These are phyloP conservation scores for Xylaria intraflava DNA, from an alignment of 495 filamentous ascomycete genomes.

Conservation along the genomic window DNA sequence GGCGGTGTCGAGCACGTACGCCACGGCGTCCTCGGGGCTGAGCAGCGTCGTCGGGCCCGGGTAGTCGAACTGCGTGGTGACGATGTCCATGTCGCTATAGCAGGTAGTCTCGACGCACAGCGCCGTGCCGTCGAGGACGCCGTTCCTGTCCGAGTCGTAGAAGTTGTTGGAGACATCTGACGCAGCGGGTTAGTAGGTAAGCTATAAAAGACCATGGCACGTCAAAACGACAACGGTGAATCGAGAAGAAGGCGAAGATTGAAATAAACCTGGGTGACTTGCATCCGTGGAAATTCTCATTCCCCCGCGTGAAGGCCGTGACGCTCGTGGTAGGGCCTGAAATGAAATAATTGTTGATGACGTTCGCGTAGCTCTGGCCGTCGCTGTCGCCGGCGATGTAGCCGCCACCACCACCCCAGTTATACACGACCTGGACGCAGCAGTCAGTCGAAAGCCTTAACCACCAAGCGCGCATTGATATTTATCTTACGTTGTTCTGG, in stretches of 20 bases:
- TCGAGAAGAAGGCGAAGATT: background rate
- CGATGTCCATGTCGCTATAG: constrained; percentile 21
- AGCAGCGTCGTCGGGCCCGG: constrained; percentile 13
- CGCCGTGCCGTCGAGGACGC: constrained; percentile 29
- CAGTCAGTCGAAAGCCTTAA: background rate
- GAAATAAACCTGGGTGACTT: constrained; percentile 13
- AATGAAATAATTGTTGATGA: constrained; percentile 41
- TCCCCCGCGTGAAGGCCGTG: constrained; percentile 28
- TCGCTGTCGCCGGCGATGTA: constrained; percentile 34
- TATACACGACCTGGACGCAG: constrained; percentile 27
- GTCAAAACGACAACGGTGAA: background rate
- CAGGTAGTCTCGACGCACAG: constrained; percentile 25
- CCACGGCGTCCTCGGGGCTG: constrained; percentile 15
- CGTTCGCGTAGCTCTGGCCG: constrained; percentile 30
- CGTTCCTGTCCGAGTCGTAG: constrained; percentile 31
- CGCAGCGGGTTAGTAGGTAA: background rate
- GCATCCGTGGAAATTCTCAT: constrained; percentile 30
- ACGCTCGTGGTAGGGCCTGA: constrained; percentile 34
- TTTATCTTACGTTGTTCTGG: constrained; percentile 18
- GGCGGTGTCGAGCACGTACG: constrained; percentile 15
- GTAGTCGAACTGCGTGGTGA: constrained; percentile 12
- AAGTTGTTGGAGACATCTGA: constrained; percentile 32
- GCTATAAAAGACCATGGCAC: too few relatives aligned
- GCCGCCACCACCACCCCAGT: constrained; percentile 30
- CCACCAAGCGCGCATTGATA: background rate